These are phyloP conservation scores for Craterostigma plantagineum DNA, from an alignment of 257 asterid species.

Conservation along the genomic window DNA sequence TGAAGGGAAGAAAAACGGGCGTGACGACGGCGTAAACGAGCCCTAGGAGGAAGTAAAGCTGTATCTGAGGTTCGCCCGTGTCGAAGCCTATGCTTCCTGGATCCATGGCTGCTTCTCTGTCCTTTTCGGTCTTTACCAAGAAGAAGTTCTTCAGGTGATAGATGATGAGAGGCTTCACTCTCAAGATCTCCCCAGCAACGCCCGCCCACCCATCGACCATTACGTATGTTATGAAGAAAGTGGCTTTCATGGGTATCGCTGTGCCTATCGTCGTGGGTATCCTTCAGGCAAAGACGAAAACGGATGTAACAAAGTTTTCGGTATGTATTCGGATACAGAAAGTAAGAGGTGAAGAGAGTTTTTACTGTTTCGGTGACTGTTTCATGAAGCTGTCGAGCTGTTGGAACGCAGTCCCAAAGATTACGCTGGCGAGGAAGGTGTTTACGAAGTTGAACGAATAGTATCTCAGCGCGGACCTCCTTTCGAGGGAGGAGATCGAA, in stretches of 20 bases:
- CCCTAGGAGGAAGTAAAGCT: constrained; percentile 53
- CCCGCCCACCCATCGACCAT: constrained; percentile 82
- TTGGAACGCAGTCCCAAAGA: constrained; percentile 48
- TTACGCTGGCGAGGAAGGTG: constrained; percentile 49
- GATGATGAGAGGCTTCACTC: constrained; percentile 35
- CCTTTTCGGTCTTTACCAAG: constrained; percentile 54
- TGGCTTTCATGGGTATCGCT: constrained; percentile 62
- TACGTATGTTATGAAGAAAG: constrained; percentile 50
- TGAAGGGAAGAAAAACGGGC: constrained; percentile 49
- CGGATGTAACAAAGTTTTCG: too few relatives aligned
- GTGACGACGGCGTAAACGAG: constrained; percentile 54
- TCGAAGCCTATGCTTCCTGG: constrained; percentile 57
- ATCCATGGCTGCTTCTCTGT: constrained; percentile 50
- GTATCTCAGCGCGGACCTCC: constrained; percentile 50
- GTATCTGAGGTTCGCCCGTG: constrained; percentile 65
- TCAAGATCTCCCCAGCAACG: constrained; percentile 47
- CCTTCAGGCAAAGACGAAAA: constrained; percentile 16
- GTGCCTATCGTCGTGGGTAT: constrained; percentile 46
- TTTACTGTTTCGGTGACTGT: constrained; percentile 40
- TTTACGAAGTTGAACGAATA: constrained; percentile 41
- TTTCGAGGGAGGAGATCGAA: constrained; percentile 43
- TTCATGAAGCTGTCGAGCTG: constrained; percentile 35
- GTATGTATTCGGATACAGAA: too few relatives aligned
- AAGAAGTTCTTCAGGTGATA: constrained; percentile 41
- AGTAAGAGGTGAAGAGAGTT: too few relatives aligned